phyloP scores from a whole-genome alignment of 352 stramenopile species.

The Thraustotheca clavata region DNA sequence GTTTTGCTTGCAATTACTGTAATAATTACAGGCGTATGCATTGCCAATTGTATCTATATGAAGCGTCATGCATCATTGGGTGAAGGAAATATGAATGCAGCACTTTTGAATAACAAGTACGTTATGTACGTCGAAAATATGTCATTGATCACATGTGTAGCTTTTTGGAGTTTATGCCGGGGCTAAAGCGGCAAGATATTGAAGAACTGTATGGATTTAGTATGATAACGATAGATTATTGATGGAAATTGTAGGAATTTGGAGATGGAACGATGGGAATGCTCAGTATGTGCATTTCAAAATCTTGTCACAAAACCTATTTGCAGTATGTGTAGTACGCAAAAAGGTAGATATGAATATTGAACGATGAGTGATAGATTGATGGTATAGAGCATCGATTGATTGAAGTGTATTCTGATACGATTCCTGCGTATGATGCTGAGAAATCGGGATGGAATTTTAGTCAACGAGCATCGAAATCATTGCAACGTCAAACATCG shows the following conservation, averaged over 20 bases:
- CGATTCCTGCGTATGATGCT: not conserved
- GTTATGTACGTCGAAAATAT: too few species aligned
- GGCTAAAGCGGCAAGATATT: slow-evolving; percentile 13
- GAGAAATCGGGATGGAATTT: not conserved
- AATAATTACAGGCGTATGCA: not conserved
- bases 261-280: slow-evolving; percentile 18
- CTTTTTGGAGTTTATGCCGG: slow-evolving; percentile 10
- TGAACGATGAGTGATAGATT: not conserved
- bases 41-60: slow-evolving; percentile 10
- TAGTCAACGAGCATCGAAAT: slow-evolving; percentile 1
- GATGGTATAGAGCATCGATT: not conserved
- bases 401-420: not conserved
- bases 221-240: not conserved
- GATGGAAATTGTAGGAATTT: not conserved
- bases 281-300: slow-evolving; percentile 10
- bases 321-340: slow-evolving; percentile 10
- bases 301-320: slow-evolving; percentile 16
- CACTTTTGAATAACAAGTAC: not conserved
- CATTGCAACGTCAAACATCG: not conserved
- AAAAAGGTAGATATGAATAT: not conserved
- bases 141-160: not conserved
- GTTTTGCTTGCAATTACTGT: not conserved
- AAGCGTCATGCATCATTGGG: not conserved
- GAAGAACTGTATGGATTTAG: slow-evolving; percentile 9
- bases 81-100: too few species aligned